Percentiles rank a stretch among this genome's conserved stretches.
phyloP scores from a whole-genome alignment of 805 yeast species.

The Komagataella pseudopastoris region DNA sequence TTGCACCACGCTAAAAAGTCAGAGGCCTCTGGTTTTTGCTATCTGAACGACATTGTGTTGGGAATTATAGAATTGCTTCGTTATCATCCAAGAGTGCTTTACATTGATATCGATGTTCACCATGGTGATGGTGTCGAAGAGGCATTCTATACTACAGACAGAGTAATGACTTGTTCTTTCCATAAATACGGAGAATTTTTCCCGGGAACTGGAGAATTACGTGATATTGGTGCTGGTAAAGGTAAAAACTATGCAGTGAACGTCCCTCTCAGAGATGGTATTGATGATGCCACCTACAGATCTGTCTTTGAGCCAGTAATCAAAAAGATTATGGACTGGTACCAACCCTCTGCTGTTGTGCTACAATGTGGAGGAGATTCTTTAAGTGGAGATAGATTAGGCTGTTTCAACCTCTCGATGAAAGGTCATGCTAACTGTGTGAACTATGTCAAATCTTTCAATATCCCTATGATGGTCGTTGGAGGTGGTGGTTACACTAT shows the following conservation, averaged over 20 bases:
- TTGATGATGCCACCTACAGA: slow-evolving; percentile 80
- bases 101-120: slow-evolving; percentile 83
- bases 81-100: slow-evolving; percentile 74
- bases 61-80: slow-evolving; percentile 71
- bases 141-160: slow-evolving; percentile 82
- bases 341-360: slow-evolving; percentile 93
- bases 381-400: slow-evolving; percentile 86
- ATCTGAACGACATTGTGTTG: slow-evolving; percentile 78
- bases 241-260: slow-evolving; percentile 79
- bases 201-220: slow-evolving; percentile 85
- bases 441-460: slow-evolving; percentile 71
- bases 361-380: slow-evolving; percentile 98
- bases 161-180: slow-evolving; percentile 84
- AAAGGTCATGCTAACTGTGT: slow-evolving; percentile 95
- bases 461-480: slow-evolving; percentile 81
- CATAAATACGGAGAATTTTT: slow-evolving; percentile 89
- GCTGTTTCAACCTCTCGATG: slow-evolving; percentile 90
- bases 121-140: slow-evolving; percentile 96
- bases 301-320: slow-evolving; percentile 85
- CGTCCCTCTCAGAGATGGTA: slow-evolving; percentile 85
- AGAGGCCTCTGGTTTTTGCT: slow-evolving; percentile 86
- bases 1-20: slow-evolving; percentile 86
- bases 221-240: slow-evolving; percentile 73
- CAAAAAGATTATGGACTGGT: slow-evolving; percentile 64
- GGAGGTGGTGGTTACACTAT: slow-evolving; percentile 99